Base-by-base conservation (phyloP, 2,329 filamentous ascomycete genomes). In the Alternaria conjuncta region DNA sequence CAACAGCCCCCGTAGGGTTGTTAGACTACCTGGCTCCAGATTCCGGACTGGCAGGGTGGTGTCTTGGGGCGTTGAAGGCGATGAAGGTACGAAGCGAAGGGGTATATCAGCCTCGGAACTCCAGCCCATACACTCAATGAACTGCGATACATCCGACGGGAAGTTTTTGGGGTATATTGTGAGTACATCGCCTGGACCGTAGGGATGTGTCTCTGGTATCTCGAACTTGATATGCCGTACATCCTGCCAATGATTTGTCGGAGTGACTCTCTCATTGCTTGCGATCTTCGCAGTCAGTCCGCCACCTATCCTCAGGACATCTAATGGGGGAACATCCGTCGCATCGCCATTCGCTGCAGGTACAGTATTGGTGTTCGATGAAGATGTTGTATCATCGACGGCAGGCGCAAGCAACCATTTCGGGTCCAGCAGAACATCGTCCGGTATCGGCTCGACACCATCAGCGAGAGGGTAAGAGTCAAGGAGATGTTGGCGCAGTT, bases 81-180 rank as follows among this genome's bases (percentile, higher is more conserved):
- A 65, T 50, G 71, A 63, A 0, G 83, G 65, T 57, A 81, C 75
- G 55, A 93, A 83, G 12, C 84, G 80, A n/a, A 97, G 83, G 0
- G 86, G 86, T 13, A 76, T 79, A 75, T 98, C 93, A 18, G 94
- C 94, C 9, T 93, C 81, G 1, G 84, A 78, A 7, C 85, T 83
- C 94, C 96, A 98, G 5, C 82, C 85, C 92, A 97, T 96, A 49
- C 94, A 85, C 5, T 87, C 80, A 63, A 98, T 89, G 58, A 99
- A 86, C 21, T 86, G 84, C 56, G 94, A 83, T n/a, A 96, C 94
- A 72, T 98, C 94, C 8, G 85, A 82, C 0, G 91, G 86, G 65
- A 93, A 94, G 79, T 97, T 98, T 76, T 95, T 95, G 5, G 96
- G 95, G 63, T 91, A 94, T 18, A 99, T 87, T 6, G 90, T 89